phyloP scores from a whole-genome alignment of 1,284 basidiomycete species.

The Trichosporon ovoides region DNA sequence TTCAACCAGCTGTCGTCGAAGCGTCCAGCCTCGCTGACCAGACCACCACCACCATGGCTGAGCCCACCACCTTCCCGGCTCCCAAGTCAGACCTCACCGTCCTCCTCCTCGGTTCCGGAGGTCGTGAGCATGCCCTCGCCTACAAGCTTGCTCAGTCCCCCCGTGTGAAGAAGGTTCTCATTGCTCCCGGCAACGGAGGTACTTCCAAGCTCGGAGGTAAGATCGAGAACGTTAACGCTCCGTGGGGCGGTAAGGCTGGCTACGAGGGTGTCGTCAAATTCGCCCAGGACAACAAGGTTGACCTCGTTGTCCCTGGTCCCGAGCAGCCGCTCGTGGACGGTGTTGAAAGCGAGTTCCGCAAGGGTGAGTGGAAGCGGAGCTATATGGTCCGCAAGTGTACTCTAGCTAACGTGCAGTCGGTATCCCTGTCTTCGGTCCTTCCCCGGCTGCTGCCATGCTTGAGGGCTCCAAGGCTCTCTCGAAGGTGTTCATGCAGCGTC shows the following conservation, averaged over 20 bases:
- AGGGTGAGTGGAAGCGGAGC: slow-evolving; percentile 56
- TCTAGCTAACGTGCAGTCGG: slow-evolving; percentile 58
- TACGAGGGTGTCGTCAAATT: slow-evolving; percentile 49
- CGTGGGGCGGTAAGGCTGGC: slow-evolving; percentile 51
- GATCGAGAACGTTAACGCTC: slow-evolving; percentile 61
- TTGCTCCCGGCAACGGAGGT: slow-evolving; percentile 91
- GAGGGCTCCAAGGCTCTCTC: slow-evolving; percentile 97
- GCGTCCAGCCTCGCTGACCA: background rate
- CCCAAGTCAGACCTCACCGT: slow-evolving; percentile 53
- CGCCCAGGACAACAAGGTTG: slow-evolving; percentile 53
- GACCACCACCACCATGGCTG: slow-evolving; percentile 22
- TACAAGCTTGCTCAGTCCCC: slow-evolving; percentile 83
- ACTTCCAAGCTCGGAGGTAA: slow-evolving; percentile 64
- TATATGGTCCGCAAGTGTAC: background rate
- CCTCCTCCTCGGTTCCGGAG: slow-evolving; percentile 83
- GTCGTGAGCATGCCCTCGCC: slow-evolving; percentile 90
- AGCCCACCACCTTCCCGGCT: slow-evolving; percentile 41
- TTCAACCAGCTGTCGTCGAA: background rate
- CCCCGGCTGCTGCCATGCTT: slow-evolving; percentile 80
- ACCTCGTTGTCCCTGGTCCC: slow-evolving; percentile 87
- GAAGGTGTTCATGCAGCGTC: slow-evolving; percentile 92
- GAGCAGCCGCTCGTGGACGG: slow-evolving; percentile 99
- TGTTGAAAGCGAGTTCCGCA: slow-evolving; percentile 78
- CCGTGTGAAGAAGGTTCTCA: slow-evolving; percentile 72
- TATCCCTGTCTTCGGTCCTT: slow-evolving; percentile 94